These are phyloP conservation scores for Chimonanthus praecox DNA, from an alignment of 164 flowering plant species.

Conservation along the genomic window DNA sequence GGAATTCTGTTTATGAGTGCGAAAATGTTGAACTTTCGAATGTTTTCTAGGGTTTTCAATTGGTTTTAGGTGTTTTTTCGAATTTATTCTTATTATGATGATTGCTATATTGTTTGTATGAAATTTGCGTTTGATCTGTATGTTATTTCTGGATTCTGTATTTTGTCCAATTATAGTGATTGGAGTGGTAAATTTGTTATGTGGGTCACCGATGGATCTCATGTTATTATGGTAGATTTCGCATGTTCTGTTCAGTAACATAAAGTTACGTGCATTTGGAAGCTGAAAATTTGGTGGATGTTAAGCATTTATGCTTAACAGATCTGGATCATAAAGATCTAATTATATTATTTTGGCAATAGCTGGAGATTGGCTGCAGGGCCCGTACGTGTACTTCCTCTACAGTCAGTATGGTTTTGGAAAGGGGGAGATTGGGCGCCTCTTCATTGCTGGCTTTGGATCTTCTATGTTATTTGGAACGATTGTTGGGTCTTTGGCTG, in stretches of 20 bases:
- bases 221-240: not conserved
- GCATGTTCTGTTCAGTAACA: not conserved
- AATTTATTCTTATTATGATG: not conserved
- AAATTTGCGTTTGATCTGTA: not conserved
- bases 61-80: conserved; percentile 1
- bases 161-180: not conserved
- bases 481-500: conserved; percentile 95
- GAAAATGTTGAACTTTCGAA: not conserved
- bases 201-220: not conserved
- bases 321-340: not conserved
- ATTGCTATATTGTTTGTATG: not conserved
- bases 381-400: conserved; percentile 88
- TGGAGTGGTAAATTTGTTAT: not conserved
- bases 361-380: conserved; percentile 32
- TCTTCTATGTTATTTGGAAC: conserved; percentile 99
- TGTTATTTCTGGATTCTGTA: not conserved
- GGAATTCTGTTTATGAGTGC: conserved; percentile 1
- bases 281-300: not conserved
- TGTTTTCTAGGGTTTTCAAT: not conserved
- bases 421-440: conserved; percentile 95
- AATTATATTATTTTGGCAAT: not conserved
- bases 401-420: conserved; percentile 76
- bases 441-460: conserved; percentile 98
- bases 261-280: not conserved
- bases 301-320: not conserved